Conservation (phyloP, 345 rosid genomes). For the Hirschfeldia incana region DNA sequence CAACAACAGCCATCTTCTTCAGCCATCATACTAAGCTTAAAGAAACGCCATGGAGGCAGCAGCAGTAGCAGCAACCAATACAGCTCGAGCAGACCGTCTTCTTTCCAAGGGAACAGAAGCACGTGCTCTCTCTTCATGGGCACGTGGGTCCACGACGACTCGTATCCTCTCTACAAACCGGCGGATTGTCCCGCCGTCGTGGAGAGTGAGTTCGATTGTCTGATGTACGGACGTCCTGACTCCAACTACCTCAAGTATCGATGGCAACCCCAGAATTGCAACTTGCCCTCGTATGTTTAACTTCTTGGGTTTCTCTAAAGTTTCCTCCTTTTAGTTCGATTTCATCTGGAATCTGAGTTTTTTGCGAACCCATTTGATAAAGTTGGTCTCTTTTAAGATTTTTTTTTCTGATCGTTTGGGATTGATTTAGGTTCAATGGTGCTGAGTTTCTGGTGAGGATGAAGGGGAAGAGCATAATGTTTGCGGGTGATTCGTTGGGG, state of each 20-base stretch:
- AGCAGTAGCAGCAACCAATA: conserved; percentile 37
- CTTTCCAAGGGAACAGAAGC: conserved; percentile 59
- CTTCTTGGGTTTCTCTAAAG: neutral
- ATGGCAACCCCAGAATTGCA: conserved; percentile 85
- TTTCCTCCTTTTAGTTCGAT: neutral
- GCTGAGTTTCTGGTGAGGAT: conserved; percentile 61
- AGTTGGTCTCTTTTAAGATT: neutral
- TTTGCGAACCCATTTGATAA: neutral
- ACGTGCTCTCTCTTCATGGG: conserved; percentile 49
- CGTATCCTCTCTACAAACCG: conserved; percentile 74
- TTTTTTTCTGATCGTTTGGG: neutral
- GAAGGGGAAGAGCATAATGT: conserved; percentile 78
- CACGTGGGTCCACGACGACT: conserved; percentile 76
- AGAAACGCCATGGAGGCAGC: conserved; percentile 56
- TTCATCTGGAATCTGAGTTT: neutral
- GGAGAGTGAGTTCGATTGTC: conserved; percentile 78
- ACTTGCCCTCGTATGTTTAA: conserved; percentile 67
- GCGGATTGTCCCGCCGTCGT: conserved; percentile 63
- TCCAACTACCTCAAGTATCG: conserved; percentile 79
- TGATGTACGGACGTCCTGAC: conserved; percentile 86
- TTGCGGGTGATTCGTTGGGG: conserved; percentile 93
- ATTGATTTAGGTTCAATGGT: conserved; percentile 67
- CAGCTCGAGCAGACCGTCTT: conserved; percentile 50
- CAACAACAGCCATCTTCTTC: conserved; percentile 49
- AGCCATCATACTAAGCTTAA: conserved; percentile 60